These are phyloP conservation scores for Delphinella strobiligena DNA, from an alignment of 2,329 filamentous ascomycete genomes.

Conservation along the genomic window DNA sequence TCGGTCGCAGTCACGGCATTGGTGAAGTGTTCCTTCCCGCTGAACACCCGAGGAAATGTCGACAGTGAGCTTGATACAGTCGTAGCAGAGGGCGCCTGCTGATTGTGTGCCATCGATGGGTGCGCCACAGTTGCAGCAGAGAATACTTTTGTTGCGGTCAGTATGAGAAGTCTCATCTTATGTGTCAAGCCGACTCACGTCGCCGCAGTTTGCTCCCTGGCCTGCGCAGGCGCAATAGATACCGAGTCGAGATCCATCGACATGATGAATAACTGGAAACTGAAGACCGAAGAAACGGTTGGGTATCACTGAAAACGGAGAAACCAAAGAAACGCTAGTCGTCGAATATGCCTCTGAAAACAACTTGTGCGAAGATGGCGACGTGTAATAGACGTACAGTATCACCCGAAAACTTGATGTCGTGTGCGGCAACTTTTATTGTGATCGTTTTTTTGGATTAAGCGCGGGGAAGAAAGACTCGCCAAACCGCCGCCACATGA, in stretches of 20 bases:
- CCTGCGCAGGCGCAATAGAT: constrained; percentile 14
- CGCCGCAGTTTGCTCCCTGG: constrained; percentile 5
- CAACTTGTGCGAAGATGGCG: background rate
- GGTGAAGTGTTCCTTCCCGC: constrained; percentile 78
- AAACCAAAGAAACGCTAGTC: background rate
- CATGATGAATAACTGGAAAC: constrained; percentile 15
- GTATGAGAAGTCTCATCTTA: constrained; percentile 15
- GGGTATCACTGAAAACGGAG: constrained; percentile 4
- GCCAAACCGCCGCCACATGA: background rate
- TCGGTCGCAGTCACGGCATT: constrained; percentile 87
- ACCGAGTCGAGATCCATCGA: constrained; percentile 25
- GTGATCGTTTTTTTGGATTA: background rate
- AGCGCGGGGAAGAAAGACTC: background rate
- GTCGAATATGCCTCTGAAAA: background rate
- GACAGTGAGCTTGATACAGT: constrained; percentile 88
- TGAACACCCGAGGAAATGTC: constrained; percentile 89
- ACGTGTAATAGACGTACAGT: background rate
- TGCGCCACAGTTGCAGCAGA: constrained; percentile 95
- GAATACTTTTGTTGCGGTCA: constrained; percentile 48
- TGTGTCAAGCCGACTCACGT: constrained; percentile 8
- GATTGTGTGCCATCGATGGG: constrained; percentile 85
- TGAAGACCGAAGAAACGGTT: constrained; percentile 4
- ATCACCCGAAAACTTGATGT: background rate
- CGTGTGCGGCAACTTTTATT: constrained; percentile 1
- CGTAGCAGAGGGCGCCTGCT: constrained; percentile 81